Percentiles rank a stretch among this genome's conserved stretches.
phyloP scores from a whole-genome alignment of 2,329 filamentous ascomycete genomes.

The Cladosporium sp. region DNA sequence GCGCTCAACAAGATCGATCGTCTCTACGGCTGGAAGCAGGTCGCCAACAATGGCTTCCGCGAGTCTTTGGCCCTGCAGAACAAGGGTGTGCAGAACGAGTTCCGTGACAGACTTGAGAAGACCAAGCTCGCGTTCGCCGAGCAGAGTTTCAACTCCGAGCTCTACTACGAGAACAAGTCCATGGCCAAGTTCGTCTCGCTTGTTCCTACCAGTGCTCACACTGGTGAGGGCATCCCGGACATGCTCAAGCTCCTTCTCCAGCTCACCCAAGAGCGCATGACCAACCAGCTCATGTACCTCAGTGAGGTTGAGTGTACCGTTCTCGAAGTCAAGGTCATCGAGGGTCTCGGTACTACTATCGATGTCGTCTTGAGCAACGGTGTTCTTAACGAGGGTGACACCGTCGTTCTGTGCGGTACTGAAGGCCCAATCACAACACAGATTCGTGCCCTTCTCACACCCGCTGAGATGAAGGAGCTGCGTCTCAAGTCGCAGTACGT shows the following conservation, averaged over 20 bases:
- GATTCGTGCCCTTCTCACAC: slow-evolving; percentile 87
- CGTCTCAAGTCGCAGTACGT: slow-evolving; percentile 95
- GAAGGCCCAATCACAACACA: slow-evolving; percentile 94
- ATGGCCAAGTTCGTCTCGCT: slow-evolving; percentile 94
- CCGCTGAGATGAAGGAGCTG: slow-evolving; percentile 85
- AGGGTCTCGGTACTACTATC: slow-evolving; percentile 97
- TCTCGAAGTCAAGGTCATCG: slow-evolving; percentile 97
- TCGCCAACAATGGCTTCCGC: slow-evolving; percentile 96
- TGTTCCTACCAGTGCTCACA: slow-evolving; percentile 93
- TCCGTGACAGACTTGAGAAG: slow-evolving; percentile 79
- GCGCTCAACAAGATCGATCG: slow-evolving; percentile 99
- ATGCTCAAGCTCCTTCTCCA: slow-evolving; percentile 93
- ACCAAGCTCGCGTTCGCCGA: slow-evolving; percentile 93
- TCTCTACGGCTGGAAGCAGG: slow-evolving; percentile 97
- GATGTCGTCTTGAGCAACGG: slow-evolving; percentile 96
- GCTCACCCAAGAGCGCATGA: slow-evolving; percentile 96
- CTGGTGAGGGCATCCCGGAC: slow-evolving; percentile 97
- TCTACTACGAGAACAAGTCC: slow-evolving; percentile 97
- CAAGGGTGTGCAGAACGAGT: slow-evolving; percentile 90
- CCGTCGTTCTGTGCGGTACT: slow-evolving; percentile 91
- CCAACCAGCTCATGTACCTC: slow-evolving; percentile 93
- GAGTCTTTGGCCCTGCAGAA: slow-evolving; percentile 85
- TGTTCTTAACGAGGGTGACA: slow-evolving; percentile 87
- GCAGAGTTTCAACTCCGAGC: slow-evolving; percentile 94
- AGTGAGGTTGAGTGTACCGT: slow-evolving; percentile 97